phyloP scores from a whole-genome alignment of 257 asterid genomes.

The Orobanche coerulescens region DNA sequence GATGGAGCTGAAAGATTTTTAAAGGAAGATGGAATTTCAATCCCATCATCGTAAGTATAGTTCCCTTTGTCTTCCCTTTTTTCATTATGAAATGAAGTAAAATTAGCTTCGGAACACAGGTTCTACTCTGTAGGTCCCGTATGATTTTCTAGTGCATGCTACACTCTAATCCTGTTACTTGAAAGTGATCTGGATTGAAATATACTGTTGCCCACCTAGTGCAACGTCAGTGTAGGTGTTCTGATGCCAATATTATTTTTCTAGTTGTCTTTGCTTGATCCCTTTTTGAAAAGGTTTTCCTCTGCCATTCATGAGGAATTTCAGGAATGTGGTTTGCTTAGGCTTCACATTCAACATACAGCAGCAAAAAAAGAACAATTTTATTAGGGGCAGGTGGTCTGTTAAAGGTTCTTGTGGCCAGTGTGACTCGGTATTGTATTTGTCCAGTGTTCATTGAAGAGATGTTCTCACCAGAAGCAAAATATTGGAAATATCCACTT shows the following conservation, averaged over 20 bases:
- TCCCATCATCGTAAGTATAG: slow-evolving; percentile 75
- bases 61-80: not conserved
- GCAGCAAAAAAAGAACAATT: not conserved
- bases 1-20: slow-evolving; percentile 96
- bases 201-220: slow-evolving; percentile 2
- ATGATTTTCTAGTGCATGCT: not conserved
- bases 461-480: not conserved
- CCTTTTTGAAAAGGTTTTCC: not conserved
- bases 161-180: not conserved
- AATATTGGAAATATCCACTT: slow-evolving; percentile 8
- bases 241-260: not conserved
- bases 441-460: not conserved
- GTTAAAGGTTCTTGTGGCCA: not conserved
- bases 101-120: slow-evolving; percentile 1
- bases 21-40: slow-evolving; percentile 88
- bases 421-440: not conserved
- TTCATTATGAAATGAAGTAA: not conserved
- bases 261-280: not conserved
- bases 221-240: not conserved
- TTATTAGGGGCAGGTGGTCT: not conserved
- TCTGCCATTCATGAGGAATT: not conserved
- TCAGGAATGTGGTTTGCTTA: not conserved
- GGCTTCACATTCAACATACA: not conserved
- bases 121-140: not conserved
- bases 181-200: not conserved